Base-by-base conservation (phyloP, 2,329 filamentous ascomycete genomes). In the Ophiostoma sp. region DNA sequence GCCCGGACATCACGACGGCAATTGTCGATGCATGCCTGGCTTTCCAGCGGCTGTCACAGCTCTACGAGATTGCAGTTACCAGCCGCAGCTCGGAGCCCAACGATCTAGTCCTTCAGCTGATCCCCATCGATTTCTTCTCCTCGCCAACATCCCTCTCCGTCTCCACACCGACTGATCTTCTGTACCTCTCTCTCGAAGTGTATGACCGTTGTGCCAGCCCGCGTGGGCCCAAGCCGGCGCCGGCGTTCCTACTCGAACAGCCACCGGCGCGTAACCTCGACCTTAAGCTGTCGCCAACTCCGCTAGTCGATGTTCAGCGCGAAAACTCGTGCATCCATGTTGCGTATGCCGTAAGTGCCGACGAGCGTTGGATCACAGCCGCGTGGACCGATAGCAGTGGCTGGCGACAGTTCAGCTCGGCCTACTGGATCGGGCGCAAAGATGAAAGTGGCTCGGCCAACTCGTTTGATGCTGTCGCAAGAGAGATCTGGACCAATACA, bases 251-350 rank as follows among this genome's bases (percentile, higher is more conserved):
- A 74, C 85, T 97, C 0, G 93, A 94, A 78, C 88, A 91, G 76
- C 84, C 89, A 0, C 83, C 92, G 3, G 92, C 93, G 12, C 89
- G 91, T 33, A 86, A 85, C 36, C 92, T 97, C 70, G 92, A 93
- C 69, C 96, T 97, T 82, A 92, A 93, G 79, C 82, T 95, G 1
- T 87, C 85, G 1, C 82, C 88, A 0, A 89, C 88, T 17, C 91
- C 92, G 1, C 93, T 92, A 0, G 87, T 89, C 22, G 92, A 93
- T 22, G 83, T 95, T 6, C 84, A 96, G 71, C 89, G 92, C 72
- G 93, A 96, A 79, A 93, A 94, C 76, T 92, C 90, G 0, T 92
- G 92, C 78, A 89, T 97, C 39, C 93, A 97, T 79, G 84, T 97
- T 61, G 92, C 91, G 0, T 97, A 97, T 78, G 89, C 92, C 1